Evolutionary conservation across 495 filamentous ascomycete genomes (phyloP), one percentile per base, ranked within the genome.

Genomic region (Penicillium bialowiezense): DNA sequence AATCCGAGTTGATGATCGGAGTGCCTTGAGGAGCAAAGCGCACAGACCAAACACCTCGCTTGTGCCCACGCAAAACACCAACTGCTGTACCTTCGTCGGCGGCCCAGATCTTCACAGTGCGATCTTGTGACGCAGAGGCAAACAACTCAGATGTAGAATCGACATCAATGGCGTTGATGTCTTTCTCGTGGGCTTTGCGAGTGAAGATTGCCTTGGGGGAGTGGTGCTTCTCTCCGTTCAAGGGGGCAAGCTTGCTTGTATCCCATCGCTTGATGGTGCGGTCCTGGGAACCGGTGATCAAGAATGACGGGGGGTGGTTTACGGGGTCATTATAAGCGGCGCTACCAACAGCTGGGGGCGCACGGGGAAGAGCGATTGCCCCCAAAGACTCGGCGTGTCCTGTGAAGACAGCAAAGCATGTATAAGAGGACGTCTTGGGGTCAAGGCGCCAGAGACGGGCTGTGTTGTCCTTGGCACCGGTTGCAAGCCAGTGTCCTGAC

Each of bases 401-500:
- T 7, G 86, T 87, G 50, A 96, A 87, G 17, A 83, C 80, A 10
- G 89, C 83, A 62, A 86, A 85, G 69, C 88, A 95, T 4, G 73
- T 79, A 62, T 88, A 97, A 1, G 86, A 86, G 32, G 81, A 78
- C 21, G 78, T 84, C 3, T 77, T 77, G 8, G 87, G 84, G 67
- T 98, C 93, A 37, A 97, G 75, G 24, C 85, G 76, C 95, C 93
- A 99, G 18, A 99, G 72, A 44, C 89, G 85, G 15, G 91, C 92
- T 2, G 88, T 89, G 58, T 97, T 97, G 65, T 99, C 93, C 72
- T 97, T 99, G 5, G 91, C 88, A 33, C 91, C 93, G 23, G 91
- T 96, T 23, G 88, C 95, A 41, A 99, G 80, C 93, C 93, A 99
- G 63, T 90, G 83, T 7, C 95, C 93, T 5, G 93, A 96, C 89